Conservation (phyloP, 208 protist genomes). For the Naegleria fowleri region DNA sequence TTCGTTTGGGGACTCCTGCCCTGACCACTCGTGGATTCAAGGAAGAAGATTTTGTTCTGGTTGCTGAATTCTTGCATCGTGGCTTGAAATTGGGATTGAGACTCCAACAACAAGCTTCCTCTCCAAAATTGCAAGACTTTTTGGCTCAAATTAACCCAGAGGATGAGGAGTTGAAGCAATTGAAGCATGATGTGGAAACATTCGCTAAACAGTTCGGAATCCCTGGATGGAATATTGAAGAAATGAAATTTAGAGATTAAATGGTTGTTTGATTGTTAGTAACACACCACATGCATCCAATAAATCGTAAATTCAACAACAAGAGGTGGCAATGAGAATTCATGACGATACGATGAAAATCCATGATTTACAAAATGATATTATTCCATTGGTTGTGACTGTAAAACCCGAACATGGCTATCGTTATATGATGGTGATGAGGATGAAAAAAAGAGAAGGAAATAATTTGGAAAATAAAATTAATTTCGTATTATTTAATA, state of each 20-base stretch:
- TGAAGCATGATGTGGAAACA: slow-evolving; percentile 41
- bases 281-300: no score
- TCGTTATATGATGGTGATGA: no score
- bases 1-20: slow-evolving; percentile 88
- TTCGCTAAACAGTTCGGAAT: slow-evolving; percentile 51
- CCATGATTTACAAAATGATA: no score
- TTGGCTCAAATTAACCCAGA: not conserved
- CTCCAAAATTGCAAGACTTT: not conserved
- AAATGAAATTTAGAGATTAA: slow-evolving; percentile 12
- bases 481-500: no score
- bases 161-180: not conserved
- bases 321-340: no score
- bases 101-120: slow-evolving; percentile 40
- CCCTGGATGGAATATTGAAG: slow-evolving; percentile 42
- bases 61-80: slow-evolving; percentile 80
- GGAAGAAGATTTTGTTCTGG: slow-evolving; percentile 74
- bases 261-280: no score
- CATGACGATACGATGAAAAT: no score
- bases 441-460: no score
- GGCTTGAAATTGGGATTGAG: slow-evolving; percentile 65
- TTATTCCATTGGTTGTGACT: no score
- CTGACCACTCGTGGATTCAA: slow-evolving; percentile 88
- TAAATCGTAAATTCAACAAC: no score
- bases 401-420: no score
- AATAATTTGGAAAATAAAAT: no score